Conservation (phyloP, 169 alveolate species). For the Cryptosporidium tyzzeri region DNA sequence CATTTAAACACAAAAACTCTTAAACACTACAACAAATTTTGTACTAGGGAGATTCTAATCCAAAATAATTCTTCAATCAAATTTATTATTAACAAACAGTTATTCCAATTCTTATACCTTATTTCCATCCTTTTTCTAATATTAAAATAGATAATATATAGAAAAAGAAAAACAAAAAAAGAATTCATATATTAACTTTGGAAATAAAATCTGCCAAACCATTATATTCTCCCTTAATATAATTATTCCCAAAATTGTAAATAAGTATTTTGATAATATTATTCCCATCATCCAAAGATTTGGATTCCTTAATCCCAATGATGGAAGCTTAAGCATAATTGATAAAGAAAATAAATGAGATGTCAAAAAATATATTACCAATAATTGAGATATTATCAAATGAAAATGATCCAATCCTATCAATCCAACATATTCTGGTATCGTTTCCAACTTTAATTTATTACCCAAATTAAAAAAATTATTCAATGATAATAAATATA, state of each 20-base stretch:
- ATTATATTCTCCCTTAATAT: constrained; percentile 28
- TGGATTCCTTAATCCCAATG: constrained; percentile 9
- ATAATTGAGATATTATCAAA: constrained; percentile 5
- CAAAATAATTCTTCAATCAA: too few relatives aligned
- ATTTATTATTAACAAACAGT: too few relatives aligned
- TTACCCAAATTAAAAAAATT: constrained; percentile 55
- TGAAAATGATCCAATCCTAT: constrained; percentile 15
- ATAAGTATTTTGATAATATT: constrained; percentile 11
- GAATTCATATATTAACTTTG: constrained; percentile 42
- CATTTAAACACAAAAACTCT: neutral
- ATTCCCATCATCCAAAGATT: constrained; percentile 17
- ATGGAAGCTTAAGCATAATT: neutral
- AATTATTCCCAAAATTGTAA: constrained; percentile 15
- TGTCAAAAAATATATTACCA: constrained; percentile 31
- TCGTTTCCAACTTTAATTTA: constrained; percentile 12
- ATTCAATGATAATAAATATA: constrained; percentile 24
- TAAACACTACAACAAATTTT: too few relatives aligned
- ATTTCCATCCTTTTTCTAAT: neutral
- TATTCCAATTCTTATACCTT: neutral
- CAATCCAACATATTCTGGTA: constrained; percentile 65
- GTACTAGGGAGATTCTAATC: too few relatives aligned
- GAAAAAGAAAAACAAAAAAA: constrained; percentile 8
- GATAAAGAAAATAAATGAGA: constrained; percentile 39
- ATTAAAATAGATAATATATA: constrained; percentile 3
- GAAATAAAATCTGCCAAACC: constrained; percentile 48